These are phyloP conservation scores for Verticillium tricorpus DNA, from an alignment of 2,329 filamentous ascomycete species.

Conservation along the genomic window DNA sequence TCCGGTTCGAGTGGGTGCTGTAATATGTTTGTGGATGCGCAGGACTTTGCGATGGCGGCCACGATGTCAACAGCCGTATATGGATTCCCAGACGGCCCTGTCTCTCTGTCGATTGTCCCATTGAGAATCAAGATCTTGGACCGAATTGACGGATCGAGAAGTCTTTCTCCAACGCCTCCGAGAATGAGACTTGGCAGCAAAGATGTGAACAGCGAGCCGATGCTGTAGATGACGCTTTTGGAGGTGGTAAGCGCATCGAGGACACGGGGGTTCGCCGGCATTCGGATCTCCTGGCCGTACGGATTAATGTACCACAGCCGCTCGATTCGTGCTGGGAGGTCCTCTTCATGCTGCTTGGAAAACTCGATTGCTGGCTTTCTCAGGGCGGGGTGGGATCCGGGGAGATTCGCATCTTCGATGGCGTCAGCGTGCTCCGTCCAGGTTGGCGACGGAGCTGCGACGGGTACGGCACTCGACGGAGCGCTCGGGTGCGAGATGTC, in stretches of 20 bases:
- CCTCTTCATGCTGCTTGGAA: conserved; percentile 69
- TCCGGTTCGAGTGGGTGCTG: conserved; percentile 30
- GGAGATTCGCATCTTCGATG: conserved; percentile 76
- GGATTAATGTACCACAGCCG: conserved; percentile 97
- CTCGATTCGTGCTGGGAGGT: conserved; percentile 72
- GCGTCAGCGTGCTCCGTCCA: conserved; percentile 49
- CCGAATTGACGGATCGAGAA: conserved; percentile 37
- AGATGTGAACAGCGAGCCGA: conserved; percentile 90
- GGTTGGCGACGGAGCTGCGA: neutral
- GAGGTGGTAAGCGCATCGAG: conserved; percentile 61
- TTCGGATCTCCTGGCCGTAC: conserved; percentile 92
- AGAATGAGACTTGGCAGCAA: conserved; percentile 80
- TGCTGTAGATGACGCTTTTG: conserved; percentile 77
- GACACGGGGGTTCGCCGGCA: conserved; percentile 77
- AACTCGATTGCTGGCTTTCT: conserved; percentile 79
- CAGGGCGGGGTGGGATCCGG: conserved; percentile 74
- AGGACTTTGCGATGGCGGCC: conserved; percentile 70
- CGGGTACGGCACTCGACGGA: conserved; percentile 43
- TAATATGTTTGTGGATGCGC: conserved; percentile 53
- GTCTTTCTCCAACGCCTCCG: conserved; percentile 62
- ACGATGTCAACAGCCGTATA: conserved; percentile 81
- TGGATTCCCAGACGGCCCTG: conserved; percentile 60
- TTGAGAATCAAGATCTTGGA: conserved; percentile 84
- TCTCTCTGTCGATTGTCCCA: conserved; percentile 79
- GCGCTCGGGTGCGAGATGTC: conserved; percentile 81